Percentiles rank a stretch among this genome's conserved stretches.
These are phyloP conservation scores for Yueomyces sp. DNA, from an alignment of 1,139 yeast species.

Conservation along the genomic window DNA sequence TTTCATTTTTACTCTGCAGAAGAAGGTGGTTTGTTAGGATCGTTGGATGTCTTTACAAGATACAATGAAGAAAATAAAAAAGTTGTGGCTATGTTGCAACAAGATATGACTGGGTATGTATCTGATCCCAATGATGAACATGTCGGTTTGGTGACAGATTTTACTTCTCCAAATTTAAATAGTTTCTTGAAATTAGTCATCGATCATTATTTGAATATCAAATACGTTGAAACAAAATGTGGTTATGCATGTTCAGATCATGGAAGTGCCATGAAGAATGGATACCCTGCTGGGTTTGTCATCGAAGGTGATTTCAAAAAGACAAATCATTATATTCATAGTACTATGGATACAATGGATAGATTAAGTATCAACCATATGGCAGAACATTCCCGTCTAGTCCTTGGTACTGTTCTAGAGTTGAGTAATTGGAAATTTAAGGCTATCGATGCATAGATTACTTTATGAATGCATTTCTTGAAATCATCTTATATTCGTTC, in stretches of 20 bases:
- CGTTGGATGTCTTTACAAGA: constrained; percentile 55
- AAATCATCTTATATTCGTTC: too few relatives aligned
- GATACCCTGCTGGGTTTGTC: constrained; percentile 74
- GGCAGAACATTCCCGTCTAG: constrained; percentile 64
- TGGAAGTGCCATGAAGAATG: constrained; percentile 71
- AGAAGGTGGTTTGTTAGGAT: constrained; percentile 86
- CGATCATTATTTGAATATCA: constrained; percentile 48
- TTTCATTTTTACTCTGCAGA: constrained; percentile 94
- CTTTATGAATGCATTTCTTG: too few relatives aligned
- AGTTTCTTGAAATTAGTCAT: constrained; percentile 51
- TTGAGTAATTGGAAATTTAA: constrained; percentile 29
- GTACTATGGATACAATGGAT: constrained; percentile 70
- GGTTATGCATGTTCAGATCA: constrained; percentile 95
- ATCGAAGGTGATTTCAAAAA: constrained; percentile 61
- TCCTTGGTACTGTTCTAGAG: constrained; percentile 59
- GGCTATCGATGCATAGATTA: too few relatives aligned
- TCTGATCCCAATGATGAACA: constrained; percentile 52
- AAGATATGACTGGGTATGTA: constrained; percentile 89
- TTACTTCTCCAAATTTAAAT: constrained; percentile 47
- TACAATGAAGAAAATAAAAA: constrained; percentile 35
- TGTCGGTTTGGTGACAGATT: constrained; percentile 71
- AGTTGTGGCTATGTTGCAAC: constrained; percentile 80
- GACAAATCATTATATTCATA: constrained; percentile 61
- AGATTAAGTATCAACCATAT: constrained; percentile 66
- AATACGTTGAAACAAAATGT: constrained; percentile 63